Conservation (phyloP, 768 basidiomycete species). For the Rhizopogon vesiculosus region DNA sequence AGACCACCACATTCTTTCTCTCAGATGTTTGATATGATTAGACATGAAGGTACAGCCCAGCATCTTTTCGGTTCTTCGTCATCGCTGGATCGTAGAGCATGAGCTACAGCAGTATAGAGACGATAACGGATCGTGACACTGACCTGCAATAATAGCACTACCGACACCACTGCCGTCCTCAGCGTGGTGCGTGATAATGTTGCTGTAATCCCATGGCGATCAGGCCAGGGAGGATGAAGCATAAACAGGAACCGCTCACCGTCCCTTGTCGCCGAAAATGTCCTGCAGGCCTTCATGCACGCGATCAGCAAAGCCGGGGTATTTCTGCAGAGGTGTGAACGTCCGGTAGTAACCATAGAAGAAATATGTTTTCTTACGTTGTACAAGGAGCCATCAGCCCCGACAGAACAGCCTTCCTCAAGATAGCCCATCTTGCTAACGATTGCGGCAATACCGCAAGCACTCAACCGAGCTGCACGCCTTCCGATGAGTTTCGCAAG, state of each 20-base stretch:
- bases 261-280: slow-evolving; percentile 94
- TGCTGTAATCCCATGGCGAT: slow-evolving; percentile 69
- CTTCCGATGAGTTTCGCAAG: slow-evolving; percentile 86
- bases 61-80: slow-evolving; percentile 79
- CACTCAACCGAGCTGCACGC: slow-evolving; percentile 84
- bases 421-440: slow-evolving; percentile 93
- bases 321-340: slow-evolving; percentile 62
- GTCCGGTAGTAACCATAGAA: not conserved
- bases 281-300: slow-evolving; percentile 91
- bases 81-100: slow-evolving; percentile 51
- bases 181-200: slow-evolving; percentile 32
- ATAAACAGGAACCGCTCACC: slow-evolving; percentile 40
- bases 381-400: slow-evolving; percentile 93
- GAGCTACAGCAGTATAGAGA: not conserved
- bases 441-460: slow-evolving; percentile 96
- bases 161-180: slow-evolving; percentile 81
- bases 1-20: not conserved
- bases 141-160: slow-evolving; percentile 90
- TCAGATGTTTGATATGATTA: slow-evolving; percentile 21
- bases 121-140: slow-evolving; percentile 14
- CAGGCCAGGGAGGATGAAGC: slow-evolving; percentile 30
- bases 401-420: slow-evolving; percentile 85
- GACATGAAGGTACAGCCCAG: slow-evolving; percentile 50
- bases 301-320: slow-evolving; percentile 90
- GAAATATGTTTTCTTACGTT: slow-evolving; percentile 52